Base-by-base conservation (phyloP, 2,329 filamentous ascomycete genomes). In the Cladorrhinum sp. region DNA sequence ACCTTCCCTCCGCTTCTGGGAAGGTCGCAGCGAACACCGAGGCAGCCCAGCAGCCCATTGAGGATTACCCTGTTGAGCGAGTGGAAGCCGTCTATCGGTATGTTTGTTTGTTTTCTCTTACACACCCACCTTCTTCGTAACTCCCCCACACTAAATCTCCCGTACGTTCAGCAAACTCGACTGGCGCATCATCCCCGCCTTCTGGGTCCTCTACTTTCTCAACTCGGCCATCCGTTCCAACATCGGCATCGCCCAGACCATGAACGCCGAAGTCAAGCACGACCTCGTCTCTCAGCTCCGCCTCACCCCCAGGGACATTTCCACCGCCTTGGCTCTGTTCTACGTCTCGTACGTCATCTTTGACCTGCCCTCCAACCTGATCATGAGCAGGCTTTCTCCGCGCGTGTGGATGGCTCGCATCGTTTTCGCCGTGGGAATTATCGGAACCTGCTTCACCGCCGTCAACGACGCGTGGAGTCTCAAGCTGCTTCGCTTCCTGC, bases 291-390 rank as follows among this genome's bases (percentile, higher is more conserved):
- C 85, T 1, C 82, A 89, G 39, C 82, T 96, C 55, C 72, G 86
- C 62, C 78, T 96, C 65, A 86, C 85, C 0, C 76, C 87, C 9
- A 90, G 89, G 68, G 88, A 96, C 74, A 87, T 92, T 16, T 96
- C 92, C 0, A 93, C 90, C 0, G 91, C 90, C 54, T 79, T 96
- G 42, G 91, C 92, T 3, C 80, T 96, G 16, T 96, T 96, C 79
- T 96, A 96, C 72, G 92, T 96, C 63, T 88, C 91, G 71, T 96
- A 96, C 75, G 92, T 96, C 62, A 76, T 96, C 58, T 96, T 96
- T 69, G 92, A 96, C 72, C 83, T 91, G 58, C 92, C 92, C 0
- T 95, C 91, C 4, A 96, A 96, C 73, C 80, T 96, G 65, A 77
- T 95, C 73, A 96, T 96, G 92, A 92, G 88, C 65, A 87, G 84